These are phyloP conservation scores for Pythium dissotocum DNA, from an alignment of 352 stramenopile species.

Conservation along the genomic window DNA sequence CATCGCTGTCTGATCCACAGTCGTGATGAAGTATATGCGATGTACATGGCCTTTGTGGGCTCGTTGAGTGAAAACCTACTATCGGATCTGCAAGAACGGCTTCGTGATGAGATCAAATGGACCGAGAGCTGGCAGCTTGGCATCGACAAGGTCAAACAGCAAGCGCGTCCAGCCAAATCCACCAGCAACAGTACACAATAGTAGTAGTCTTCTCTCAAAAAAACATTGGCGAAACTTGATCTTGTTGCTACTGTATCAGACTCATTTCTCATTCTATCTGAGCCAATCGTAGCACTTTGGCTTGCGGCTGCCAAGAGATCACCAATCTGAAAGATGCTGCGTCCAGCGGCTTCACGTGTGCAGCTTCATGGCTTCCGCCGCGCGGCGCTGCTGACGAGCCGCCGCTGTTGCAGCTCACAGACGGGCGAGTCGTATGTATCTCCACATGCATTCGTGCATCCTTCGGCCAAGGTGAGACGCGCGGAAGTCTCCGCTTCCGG, in stretches of 20 bases:
- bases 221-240: not conserved
- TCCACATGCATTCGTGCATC: slow-evolving; percentile 25
- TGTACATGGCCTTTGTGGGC: slow-evolving; percentile 36
- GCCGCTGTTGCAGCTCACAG: not conserved
- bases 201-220: not conserved
- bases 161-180: not conserved
- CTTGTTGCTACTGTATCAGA: not conserved
- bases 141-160: slow-evolving; percentile 35
- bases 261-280: not conserved
- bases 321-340: slow-evolving; percentile 3
- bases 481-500: not conserved
- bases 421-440: not conserved
- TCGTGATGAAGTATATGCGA: slow-evolving; percentile 44
- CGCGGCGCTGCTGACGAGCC: not conserved
- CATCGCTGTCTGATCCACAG: slow-evolving; percentile 53
- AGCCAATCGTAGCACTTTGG: not conserved
- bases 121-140: slow-evolving; percentile 46
- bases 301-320: not conserved
- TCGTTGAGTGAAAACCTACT: slow-evolving; percentile 25
- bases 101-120: slow-evolving; percentile 65
- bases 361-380: not conserved
- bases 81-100: slow-evolving; percentile 36
- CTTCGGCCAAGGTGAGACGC: slow-evolving; percentile 20
- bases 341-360: not conserved
- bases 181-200: not conserved